Base-by-base conservation (phyloP, 208 protist genomes). In the Endotrypanum monterogeii region DNA sequence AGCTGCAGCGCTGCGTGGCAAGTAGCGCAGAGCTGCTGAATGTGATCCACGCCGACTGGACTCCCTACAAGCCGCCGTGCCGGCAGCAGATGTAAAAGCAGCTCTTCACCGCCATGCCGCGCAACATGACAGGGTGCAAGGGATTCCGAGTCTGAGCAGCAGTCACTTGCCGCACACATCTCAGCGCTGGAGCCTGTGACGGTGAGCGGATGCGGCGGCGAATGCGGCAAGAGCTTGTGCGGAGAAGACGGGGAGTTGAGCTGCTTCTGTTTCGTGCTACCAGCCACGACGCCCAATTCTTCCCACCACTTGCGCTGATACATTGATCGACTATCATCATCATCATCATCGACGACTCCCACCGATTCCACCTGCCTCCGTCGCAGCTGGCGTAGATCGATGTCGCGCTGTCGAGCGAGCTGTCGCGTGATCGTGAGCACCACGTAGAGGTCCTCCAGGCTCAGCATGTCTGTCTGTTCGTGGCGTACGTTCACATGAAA, bases 401-500 rank as follows among this genome's bases (percentile, higher is more conserved):
- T 48, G 11, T 48, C 67, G 74, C 41, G 63, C 41, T 9, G 57
- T 30, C 48, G 51, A 61, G 76, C 67, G 14, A 58, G 62, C 68
- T 83, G 84, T 8, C 87, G 81, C 39, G 82, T 81, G 3, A 88
- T n/a, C 51, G 76, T 84, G 50, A 83, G 77, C 50, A 94, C 80
- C 67, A 90, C 85, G 52, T 91, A 90, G 16, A 94, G 69, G 66
- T 94, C 90, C 77, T 92, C 88, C 60, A 90, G 44, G 39, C 58
- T 71, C 56, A 94, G 74, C 44, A 79, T 67, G 50, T 86, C 81
- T 1, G 74, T 60, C 23, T 84, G 39, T 16, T 78, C 80, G 65
- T 74, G 78, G n/a, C 70, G 81, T 48, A 79, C 65, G 35, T 79
- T 73, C 14, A 88, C 83, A 14, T 90, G 87, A 60, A 94, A 92